Base-by-base conservation (phyloP, 495 filamentous ascomycete genomes). In the Mytilinidion resinicola region DNA sequence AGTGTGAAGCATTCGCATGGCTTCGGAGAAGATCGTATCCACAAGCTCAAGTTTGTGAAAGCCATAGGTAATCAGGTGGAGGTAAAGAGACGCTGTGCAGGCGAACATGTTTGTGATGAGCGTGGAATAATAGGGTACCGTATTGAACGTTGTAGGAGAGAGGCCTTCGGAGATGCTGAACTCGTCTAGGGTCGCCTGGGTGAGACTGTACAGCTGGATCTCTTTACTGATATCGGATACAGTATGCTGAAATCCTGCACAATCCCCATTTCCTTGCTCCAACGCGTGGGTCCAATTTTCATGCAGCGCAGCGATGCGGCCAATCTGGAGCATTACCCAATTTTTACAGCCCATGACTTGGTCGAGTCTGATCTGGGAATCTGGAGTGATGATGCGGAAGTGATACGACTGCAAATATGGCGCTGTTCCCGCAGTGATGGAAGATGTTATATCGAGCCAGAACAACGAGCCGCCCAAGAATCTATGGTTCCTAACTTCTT, bases 281-380 rank as follows among this genome's bases (percentile, higher is more conserved):
- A 25, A 20, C 10, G 43, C 43, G 1, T 47, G 10, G 3, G 10
- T 47, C 17, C 43, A 25, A 14, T 47, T 11, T 2, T 10, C 43
- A 47, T 47, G n/a, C 7, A 47, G 43, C 25, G 43, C 43, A 47
- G 43, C 43, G n/a, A 47, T 47, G 43, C 43, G 43, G 25, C 43
- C 43, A 17, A 47, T 47, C n/a, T 47, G 43, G 7, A 17, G 43
- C 5, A 47, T 47, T 14, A 47, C n/a, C 9, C 43, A 47, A 6
- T 47, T 47, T 17, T 25, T 8, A 25, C 43, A 47, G 43, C 43
- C 43, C 43, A 47, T 47, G 19, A 47, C 25, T 10, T 47, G 7
- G 1, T 47, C n/a, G 15, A 47, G 43, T 8, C 15, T 47, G 43
- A 25, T 47, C 15, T 47, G 43, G 9, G 43, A 47, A 17, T 47